phyloP scores from a whole-genome alignment of 371 early-diverging fungal species.

The Amoeboaphelidium occidentale region DNA sequence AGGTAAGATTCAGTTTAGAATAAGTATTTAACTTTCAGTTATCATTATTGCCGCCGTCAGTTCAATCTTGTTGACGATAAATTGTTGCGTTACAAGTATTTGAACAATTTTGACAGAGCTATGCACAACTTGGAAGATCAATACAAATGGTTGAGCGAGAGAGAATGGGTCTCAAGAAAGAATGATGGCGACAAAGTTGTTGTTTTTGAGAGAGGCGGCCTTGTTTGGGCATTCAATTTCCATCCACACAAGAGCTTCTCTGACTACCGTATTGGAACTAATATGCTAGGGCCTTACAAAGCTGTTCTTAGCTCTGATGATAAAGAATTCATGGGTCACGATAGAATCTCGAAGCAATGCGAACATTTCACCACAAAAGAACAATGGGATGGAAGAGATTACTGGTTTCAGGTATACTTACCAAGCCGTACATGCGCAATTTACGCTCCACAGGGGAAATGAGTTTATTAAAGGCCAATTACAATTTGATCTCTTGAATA shows the following conservation, averaged over 20 bases:
- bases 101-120: constrained; percentile 63
- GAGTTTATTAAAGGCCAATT: neutral
- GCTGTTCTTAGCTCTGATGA: constrained; percentile 57
- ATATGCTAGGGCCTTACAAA: constrained; percentile 1
- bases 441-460: neutral
- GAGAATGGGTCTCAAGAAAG: constrained; percentile 52
- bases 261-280: constrained; percentile 62
- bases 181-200: constrained; percentile 75
- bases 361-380: constrained; percentile 5
- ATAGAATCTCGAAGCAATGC: constrained; percentile 22
- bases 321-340: constrained; percentile 47
- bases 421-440: neutral
- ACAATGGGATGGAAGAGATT: constrained; percentile 35
- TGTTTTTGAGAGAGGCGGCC: constrained; percentile 63
- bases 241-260: constrained; percentile 56
- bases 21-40: constrained; percentile 20
- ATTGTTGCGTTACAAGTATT: constrained; percentile 63
- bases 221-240: constrained; percentile 81
- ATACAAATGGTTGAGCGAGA: constrained; percentile 36
- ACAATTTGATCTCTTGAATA: constrained; percentile 21
- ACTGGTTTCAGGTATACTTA: constrained; percentile 31
- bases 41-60: constrained; percentile 83
- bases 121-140: constrained; percentile 47
- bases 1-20: constrained; percentile 6
- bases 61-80: constrained; percentile 69